Evolutionary conservation across 257 asterid genomes (phyloP), one percentile per base, ranked within the genome.

Genomic region (Handroanthus guayacan): DNA sequence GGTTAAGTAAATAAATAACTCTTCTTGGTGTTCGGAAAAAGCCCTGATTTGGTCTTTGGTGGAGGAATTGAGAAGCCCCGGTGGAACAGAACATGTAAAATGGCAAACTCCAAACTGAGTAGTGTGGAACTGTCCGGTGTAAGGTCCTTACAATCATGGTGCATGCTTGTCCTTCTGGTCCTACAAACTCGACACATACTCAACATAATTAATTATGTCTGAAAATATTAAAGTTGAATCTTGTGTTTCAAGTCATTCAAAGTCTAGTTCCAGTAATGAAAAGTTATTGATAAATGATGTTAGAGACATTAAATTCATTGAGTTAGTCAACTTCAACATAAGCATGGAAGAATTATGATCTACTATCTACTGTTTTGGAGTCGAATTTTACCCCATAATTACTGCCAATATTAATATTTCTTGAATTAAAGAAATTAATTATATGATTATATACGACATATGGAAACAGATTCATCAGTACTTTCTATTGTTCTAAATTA

Each of bases 41-140:
- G 51, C 97, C 92, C 76, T 92, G 97, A 79, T 92, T 94, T 3
- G 98, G 98, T 67, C 93, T 87, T 74, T 87, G 86, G 70, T 92
- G 96, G 51, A 94, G 85, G 82, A 83, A 90, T 47, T 94, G 98
- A 36, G 98, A 90, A 16, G 93, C 89, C 67, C 98, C 78, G 1
- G 98, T 94, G 41, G 98, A 94, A 77, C 90, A 94, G 87, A 94
- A 94, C 82, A 90, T 71, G 87, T 89, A 90, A 76, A 94, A 94
- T 2, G 98, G 98, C 57, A 94, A 62, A 17, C 97, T 97, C 98
- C 98, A 94, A 31, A 94, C 85, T 14, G 96, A 90, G 77, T 94
- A 92, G 11, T 94, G 98, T 52, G 98, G 98, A 70, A 94, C 94
- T 0, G 97, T 89, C 98, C 98, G 92, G 68, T 92, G 98, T 80